These are phyloP conservation scores for Citrus glauca DNA, from an alignment of 345 rosid genomes.

Conservation along the genomic window DNA sequence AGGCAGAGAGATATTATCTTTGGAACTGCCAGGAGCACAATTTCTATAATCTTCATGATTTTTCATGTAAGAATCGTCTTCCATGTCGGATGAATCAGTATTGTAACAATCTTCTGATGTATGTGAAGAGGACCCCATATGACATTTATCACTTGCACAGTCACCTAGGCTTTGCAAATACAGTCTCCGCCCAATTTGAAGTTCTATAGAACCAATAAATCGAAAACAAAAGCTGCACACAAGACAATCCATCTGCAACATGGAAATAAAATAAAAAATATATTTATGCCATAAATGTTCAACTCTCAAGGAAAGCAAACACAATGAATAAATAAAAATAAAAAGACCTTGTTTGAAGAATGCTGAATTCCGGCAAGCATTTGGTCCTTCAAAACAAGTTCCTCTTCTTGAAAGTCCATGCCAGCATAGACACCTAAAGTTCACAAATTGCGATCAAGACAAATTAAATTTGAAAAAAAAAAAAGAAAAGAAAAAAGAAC, in stretches of 20 bases:
- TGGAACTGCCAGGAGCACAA: constrained; percentile 49
- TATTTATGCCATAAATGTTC: background rate
- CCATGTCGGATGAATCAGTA: no score
- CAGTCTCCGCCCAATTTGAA: constrained; percentile 78
- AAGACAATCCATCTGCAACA: constrained; percentile 73
- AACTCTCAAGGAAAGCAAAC: background rate
- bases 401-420: constrained; percentile 54
- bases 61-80: no score
- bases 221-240: constrained; percentile 85
- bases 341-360: constrained; percentile 67
- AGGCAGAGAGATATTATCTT: constrained; percentile 36
- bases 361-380: constrained; percentile 80
- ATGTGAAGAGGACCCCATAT: constrained; percentile 7
- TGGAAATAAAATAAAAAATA: background rate
- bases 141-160: constrained; percentile 33
- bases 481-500: no score
- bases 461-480: no score
- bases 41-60: constrained; percentile 2
- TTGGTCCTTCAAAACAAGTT: constrained; percentile 74
- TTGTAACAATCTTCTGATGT: constrained; percentile 16
- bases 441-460: no score
- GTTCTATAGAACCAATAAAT: constrained; percentile 78
- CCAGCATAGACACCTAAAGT: constrained; percentile 66
- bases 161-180: constrained; percentile 63
- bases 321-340: background rate